A percentile compares a stretch with the other conserved stretches of the same genome.
Evolutionary conservation across 2,329 filamentous ascomycete species (phyloP).

Genomic region (Aspergillus ochraceus): DNA sequence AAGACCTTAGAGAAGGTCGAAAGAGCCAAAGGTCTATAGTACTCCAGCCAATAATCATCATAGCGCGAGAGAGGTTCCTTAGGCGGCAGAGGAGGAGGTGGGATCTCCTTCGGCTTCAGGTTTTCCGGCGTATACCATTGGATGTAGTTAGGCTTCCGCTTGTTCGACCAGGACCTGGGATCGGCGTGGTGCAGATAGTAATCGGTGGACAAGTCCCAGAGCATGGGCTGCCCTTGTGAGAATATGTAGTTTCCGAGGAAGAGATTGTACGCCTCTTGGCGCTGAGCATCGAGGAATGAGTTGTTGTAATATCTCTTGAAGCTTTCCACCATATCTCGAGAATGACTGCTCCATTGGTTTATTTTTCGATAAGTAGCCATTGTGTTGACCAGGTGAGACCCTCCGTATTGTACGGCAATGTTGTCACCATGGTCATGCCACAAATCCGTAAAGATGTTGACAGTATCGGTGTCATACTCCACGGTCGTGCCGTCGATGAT

Average conservation of each 20-base stretch:
- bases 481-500: constrained; percentile 77
- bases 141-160: constrained; percentile 71
- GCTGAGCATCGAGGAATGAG: constrained; percentile 94
- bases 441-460: constrained; percentile 97
- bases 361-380: constrained; percentile 99
- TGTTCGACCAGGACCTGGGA: constrained; percentile 70
- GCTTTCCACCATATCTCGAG: constrained; percentile 97
- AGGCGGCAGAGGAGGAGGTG: constrained; percentile 41
- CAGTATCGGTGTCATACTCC: constrained; percentile 91
- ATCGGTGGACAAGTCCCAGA: constrained; percentile 93
- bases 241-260: constrained; percentile 97
- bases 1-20: constrained; percentile 93
- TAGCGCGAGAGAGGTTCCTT: constrained; percentile 54
- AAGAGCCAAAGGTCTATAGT: constrained; percentile 83
- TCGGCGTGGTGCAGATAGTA: constrained; percentile 93
- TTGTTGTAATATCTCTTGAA: constrained; percentile 99
- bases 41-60: constrained; percentile 97
- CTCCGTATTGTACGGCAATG: constrained; percentile 95
- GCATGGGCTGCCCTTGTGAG: constrained; percentile 81
- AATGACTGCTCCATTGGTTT: constrained; percentile 98
- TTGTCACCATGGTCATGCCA: constrained; percentile 97
- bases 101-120: constrained; percentile 64
- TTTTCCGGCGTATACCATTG: constrained; percentile 80
- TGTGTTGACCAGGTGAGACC: constrained; percentile 95
- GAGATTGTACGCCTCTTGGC: constrained; percentile 96